Conservation (phyloP, 352 stramenopile genomes). For the Phytopythium litorale region DNA sequence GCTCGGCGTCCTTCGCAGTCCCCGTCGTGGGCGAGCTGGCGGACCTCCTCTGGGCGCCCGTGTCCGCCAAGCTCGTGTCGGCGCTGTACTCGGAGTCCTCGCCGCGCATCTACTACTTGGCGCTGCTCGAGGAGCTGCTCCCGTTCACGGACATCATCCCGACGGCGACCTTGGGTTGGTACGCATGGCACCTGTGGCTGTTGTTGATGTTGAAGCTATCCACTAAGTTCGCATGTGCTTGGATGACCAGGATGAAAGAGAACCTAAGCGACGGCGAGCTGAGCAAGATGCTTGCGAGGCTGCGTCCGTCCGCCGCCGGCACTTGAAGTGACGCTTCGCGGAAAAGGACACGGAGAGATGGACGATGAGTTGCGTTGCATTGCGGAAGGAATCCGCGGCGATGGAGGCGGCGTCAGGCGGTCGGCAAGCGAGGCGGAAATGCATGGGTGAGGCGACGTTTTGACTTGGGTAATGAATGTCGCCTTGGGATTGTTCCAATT, state of each 20-base stretch:
- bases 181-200: constrained; percentile 3
- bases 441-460: background rate
- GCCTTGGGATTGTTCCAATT: background rate
- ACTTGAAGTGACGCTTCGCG: constrained; percentile 4
- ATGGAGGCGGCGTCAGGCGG: too few relatives aligned
- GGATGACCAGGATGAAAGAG: constrained; percentile 44
- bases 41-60: constrained; percentile 91
- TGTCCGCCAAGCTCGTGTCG: constrained; percentile 87
- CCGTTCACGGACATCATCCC: constrained; percentile 96
- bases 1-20: constrained; percentile 83
- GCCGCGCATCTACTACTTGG: constrained; percentile 87
- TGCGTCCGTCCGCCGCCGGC: background rate
- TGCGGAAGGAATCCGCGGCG: background rate
- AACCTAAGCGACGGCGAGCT: constrained; percentile 44
- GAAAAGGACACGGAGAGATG: background rate
- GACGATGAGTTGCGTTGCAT: background rate
- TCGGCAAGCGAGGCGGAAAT: background rate
- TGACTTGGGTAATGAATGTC: background rate
- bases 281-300: constrained; percentile 14
- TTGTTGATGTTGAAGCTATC: constrained; percentile 3
- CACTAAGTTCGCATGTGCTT: background rate
- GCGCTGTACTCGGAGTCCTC: constrained; percentile 88
- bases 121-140: constrained; percentile 78
- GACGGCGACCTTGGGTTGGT: constrained; percentile 92
- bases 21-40: constrained; percentile 86